A percentile compares a stretch with the other conserved stretches of the same genome.
These are phyloP conservation scores for Arthrinium puccinioides DNA, from an alignment of 2,329 filamentous ascomycete genomes.

Conservation along the genomic window DNA sequence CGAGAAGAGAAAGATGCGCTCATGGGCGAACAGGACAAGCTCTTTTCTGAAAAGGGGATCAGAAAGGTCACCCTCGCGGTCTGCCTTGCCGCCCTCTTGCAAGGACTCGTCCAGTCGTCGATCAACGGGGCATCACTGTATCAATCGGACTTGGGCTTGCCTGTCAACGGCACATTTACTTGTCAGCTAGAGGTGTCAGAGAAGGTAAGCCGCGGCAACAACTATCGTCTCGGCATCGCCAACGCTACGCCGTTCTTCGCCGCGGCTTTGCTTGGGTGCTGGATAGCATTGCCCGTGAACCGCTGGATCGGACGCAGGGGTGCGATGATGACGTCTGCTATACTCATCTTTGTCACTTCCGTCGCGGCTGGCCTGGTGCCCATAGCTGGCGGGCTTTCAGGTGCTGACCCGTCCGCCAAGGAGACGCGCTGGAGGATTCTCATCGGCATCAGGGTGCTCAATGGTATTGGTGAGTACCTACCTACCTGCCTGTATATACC, in stretches of 20 bases:
- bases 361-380: slow-evolving; percentile 12
- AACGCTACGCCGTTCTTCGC: slow-evolving; percentile 32
- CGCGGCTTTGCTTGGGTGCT: slow-evolving; percentile 30
- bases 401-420: neutral
- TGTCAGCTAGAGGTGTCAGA: neutral
- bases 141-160: neutral
- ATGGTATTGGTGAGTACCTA: slow-evolving; percentile 4
- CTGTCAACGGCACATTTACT: neutral
- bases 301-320: slow-evolving; percentile 32
- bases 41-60: slow-evolving; percentile 32
- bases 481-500: no score
- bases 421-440: neutral
- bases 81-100: slow-evolving; percentile 34
- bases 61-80: slow-evolving; percentile 32
- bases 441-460: slow-evolving; percentile 3
- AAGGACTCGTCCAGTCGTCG: slow-evolving; percentile 37
- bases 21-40: slow-evolving; percentile 27
- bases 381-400: neutral
- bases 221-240: slow-evolving; percentile 31
- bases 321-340: slow-evolving; percentile 29
- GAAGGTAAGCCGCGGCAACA: slow-evolving; percentile 9
- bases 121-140: slow-evolving; percentile 33
- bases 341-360: slow-evolving; percentile 31
- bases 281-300: slow-evolving; percentile 32
- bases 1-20: slow-evolving; percentile 29